Conservation (phyloP, 2,329 filamentous ascomycete species). For the Colletotrichum sp. region DNA sequence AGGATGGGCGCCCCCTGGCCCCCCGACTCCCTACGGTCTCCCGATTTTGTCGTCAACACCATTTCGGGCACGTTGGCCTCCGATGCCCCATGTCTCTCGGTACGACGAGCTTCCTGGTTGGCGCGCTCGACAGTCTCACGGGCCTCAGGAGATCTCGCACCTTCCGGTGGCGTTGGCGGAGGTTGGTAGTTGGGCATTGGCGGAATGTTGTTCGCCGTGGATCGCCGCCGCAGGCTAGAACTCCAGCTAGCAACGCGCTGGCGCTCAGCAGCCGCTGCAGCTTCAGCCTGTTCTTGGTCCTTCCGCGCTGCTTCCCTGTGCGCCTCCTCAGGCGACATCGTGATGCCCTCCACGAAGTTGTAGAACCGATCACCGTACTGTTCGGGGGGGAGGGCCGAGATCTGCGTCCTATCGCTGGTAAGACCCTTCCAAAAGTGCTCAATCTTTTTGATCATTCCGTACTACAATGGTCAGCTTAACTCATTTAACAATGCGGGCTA, state of each 20-base stretch:
- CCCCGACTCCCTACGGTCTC: constrained; percentile 60
- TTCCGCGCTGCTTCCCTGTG: constrained; percentile 66
- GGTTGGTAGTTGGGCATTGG: constrained; percentile 52
- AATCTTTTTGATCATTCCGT: constrained; percentile 90
- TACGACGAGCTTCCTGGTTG: constrained; percentile 38
- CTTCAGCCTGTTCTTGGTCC: constrained; percentile 63
- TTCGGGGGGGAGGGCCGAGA: constrained; percentile 89
- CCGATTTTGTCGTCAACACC: constrained; percentile 47
- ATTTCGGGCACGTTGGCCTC: constrained; percentile 66
- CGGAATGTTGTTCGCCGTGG: constrained; percentile 34
- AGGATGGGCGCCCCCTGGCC: constrained; percentile 60
- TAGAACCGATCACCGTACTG: constrained; percentile 94
- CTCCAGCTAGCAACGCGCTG: constrained; percentile 42
- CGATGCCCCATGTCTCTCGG: constrained; percentile 33
- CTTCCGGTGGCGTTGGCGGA: constrained; percentile 42
- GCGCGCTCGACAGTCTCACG: constrained; percentile 46
- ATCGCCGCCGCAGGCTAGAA: constrained; percentile 36
- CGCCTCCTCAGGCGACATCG: constrained; percentile 87
- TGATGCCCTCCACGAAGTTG: constrained; percentile 88
- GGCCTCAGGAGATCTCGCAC: constrained; percentile 39
- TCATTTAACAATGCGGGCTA: background rate
- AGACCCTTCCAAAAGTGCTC: constrained; percentile 98
- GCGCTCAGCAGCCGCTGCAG: constrained; percentile 35
- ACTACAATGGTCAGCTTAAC: constrained; percentile 56
- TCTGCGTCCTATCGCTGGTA: constrained; percentile 81